These are phyloP conservation scores for Talaromyces thailandensis DNA, from an alignment of 495 filamentous ascomycete species.

Conservation along the genomic window DNA sequence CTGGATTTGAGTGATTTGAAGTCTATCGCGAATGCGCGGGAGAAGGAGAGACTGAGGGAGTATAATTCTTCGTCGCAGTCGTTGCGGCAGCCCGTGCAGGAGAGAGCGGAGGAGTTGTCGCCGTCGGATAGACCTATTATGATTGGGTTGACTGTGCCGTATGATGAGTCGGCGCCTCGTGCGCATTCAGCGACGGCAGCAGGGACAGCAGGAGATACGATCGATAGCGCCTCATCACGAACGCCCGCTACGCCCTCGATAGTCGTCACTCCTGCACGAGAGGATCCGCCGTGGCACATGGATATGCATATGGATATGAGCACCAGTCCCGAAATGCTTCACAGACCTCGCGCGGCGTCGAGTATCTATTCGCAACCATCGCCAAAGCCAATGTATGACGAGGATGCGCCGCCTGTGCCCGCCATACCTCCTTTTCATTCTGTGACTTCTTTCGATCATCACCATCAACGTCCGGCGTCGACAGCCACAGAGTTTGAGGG, in stretches of 20 bases:
- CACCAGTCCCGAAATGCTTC: constrained; percentile 14
- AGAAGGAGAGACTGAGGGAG: constrained; percentile 24
- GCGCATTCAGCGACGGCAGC: constrained; percentile 18
- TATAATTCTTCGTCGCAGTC: constrained; percentile 10
- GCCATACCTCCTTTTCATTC: constrained; percentile 43
- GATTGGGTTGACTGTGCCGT: constrained; percentile 68
- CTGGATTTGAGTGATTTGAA: constrained; percentile 35
- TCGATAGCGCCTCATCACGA: constrained; percentile 17
- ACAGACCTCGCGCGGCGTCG: constrained; percentile 39
- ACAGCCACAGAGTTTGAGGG: constrained; percentile 50
- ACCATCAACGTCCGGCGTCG: constrained; percentile 27
- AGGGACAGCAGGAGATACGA: constrained; percentile 25
- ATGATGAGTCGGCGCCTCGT: constrained; percentile 42
- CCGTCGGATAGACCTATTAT: constrained; percentile 67
- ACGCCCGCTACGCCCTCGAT: constrained; percentile 48
- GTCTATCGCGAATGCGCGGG: constrained; percentile 23
- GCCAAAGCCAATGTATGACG: constrained; percentile 18
- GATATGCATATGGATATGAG: constrained; percentile 8
- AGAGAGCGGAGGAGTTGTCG: constrained; percentile 50
- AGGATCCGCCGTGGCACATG: constrained; percentile 48
- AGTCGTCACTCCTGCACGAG: constrained; percentile 56
- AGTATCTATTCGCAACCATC: constrained; percentile 63
- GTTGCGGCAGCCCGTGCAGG: not conserved
- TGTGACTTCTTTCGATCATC: constrained; percentile 17
- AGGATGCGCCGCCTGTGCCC: constrained; percentile 51